Percentiles rank a stretch among this genome's conserved stretches.
These are phyloP conservation scores for Grammothele lineata DNA, from an alignment of 768 basidiomycete species.

Conservation along the genomic window DNA sequence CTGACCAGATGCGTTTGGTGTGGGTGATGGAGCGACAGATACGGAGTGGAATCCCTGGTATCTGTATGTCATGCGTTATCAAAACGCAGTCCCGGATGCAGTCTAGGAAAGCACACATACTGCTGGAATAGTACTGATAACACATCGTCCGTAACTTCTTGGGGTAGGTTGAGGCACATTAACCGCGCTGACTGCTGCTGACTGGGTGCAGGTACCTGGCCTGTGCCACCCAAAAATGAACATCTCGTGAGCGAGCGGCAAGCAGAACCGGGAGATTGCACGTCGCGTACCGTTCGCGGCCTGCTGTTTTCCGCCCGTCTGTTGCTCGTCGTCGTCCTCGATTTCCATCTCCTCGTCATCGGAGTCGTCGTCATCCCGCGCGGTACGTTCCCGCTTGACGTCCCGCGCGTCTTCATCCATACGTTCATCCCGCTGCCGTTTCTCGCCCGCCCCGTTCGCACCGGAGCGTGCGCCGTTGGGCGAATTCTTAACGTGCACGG, in stretches of 20 bases:
- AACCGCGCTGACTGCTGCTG: conserved; percentile 59
- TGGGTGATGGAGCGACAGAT: conserved; percentile 65
- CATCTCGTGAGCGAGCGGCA: background rate
- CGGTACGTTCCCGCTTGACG: conserved; percentile 63
- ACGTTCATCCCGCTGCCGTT: conserved; percentile 65
- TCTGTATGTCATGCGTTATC: too few species aligned
- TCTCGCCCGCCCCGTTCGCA: conserved; percentile 39
- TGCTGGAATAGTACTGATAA: conserved; percentile 88
- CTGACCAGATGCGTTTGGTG: conserved; percentile 58
- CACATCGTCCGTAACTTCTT: conserved; percentile 86
- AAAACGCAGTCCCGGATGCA: background rate
- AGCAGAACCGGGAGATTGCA: too few species aligned
- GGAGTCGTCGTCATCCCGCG: conserved; percentile 42
- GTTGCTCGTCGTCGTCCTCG: conserved; percentile 75
- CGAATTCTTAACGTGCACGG: conserved; percentile 49
- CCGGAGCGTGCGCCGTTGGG: conserved; percentile 13
- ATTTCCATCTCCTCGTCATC: conserved; percentile 93
- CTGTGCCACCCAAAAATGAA: conserved; percentile 3
- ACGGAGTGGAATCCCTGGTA: conserved; percentile 80
- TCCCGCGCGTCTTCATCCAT: conserved; percentile 47
- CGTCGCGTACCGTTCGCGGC: conserved; percentile 25
- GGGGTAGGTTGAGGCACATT: conserved; percentile 81
- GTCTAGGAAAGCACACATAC: conserved; percentile 43
- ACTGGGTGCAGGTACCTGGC: conserved; percentile 42
- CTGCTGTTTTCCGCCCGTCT: too few species aligned